Percentiles rank a stretch among this genome's conserved stretches.
These are phyloP conservation scores for Ophiorrhiza pumila DNA, from an alignment of 257 asterid genomes.

Conservation along the genomic window DNA sequence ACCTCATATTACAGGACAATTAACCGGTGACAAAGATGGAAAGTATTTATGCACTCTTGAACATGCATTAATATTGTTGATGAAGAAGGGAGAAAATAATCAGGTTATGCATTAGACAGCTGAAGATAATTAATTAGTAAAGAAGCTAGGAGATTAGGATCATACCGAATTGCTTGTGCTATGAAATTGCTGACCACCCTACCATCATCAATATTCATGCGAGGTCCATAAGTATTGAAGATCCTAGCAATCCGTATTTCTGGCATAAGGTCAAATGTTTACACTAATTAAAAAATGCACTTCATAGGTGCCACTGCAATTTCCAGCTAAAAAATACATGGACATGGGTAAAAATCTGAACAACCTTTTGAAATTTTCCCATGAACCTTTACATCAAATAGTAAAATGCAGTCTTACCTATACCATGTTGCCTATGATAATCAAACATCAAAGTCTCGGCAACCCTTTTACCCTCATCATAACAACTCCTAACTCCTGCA, in stretches of 20 bases:
- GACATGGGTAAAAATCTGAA: not conserved
- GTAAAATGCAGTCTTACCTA: slow-evolving; percentile 44
- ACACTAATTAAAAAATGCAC: not conserved
- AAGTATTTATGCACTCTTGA: not conserved
- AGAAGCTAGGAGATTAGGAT: slow-evolving; percentile 1
- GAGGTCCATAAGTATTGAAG: slow-evolving; percentile 97
- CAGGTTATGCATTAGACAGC: not conserved
- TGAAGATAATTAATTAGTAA: not conserved
- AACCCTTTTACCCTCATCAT: slow-evolving; percentile 92
- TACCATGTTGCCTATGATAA: slow-evolving; percentile 94
- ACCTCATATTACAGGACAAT: not conserved
- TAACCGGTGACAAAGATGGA: not conserved
- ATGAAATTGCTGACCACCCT: slow-evolving; percentile 98
- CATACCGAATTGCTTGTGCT: slow-evolving; percentile 96
- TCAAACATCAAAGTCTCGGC: slow-evolving; percentile 98
- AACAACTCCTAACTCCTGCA: slow-evolving; percentile 96
- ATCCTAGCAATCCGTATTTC: slow-evolving; percentile 93
- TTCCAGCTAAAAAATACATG: not conserved
- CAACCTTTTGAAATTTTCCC: not conserved
- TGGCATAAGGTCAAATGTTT: slow-evolving; percentile 18
- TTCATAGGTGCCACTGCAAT: not conserved
- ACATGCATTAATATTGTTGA: not conserved
- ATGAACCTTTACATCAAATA: not conserved
- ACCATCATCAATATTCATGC: slow-evolving; percentile 97
- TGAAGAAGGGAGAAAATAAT: not conserved